phyloP scores from a whole-genome alignment of 345 rosid genomes.

The Microthlaspi erraticum region DNA sequence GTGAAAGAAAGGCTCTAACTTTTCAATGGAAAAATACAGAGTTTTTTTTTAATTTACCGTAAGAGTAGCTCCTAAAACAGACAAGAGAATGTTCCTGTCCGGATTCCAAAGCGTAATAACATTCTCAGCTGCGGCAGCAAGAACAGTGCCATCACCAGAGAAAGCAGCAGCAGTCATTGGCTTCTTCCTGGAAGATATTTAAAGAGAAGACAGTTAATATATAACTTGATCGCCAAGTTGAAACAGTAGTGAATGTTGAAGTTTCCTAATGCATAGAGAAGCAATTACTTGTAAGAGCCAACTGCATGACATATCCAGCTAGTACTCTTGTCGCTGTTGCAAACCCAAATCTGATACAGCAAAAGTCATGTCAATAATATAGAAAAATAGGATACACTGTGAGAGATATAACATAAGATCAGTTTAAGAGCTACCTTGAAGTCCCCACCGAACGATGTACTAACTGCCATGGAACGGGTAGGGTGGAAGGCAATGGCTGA shows the following conservation, averaged over 20 bases:
- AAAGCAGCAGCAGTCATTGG: slow-evolving; percentile 95
- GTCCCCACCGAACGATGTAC: slow-evolving; percentile 86
- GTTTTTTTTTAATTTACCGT: slow-evolving; percentile 46
- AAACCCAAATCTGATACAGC: slow-evolving; percentile 72
- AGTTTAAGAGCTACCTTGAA: slow-evolving; percentile 72
- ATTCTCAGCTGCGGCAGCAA: slow-evolving; percentile 95
- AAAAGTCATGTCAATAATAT: slow-evolving; percentile 7
- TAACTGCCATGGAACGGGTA: slow-evolving; percentile 69
- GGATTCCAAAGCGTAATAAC: slow-evolving; percentile 93
- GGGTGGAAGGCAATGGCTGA: slow-evolving; percentile 87
- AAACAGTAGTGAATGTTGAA: slow-evolving; percentile 10
- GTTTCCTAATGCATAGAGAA: slow-evolving; percentile 14
- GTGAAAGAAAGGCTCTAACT: neutral
- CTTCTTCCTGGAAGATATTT: slow-evolving; percentile 60
- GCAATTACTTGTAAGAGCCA: slow-evolving; percentile 84
- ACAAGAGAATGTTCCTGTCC: slow-evolving; percentile 71
- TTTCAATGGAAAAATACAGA: neutral
- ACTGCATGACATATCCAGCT: slow-evolving; percentile 92
- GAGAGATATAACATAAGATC: neutral
- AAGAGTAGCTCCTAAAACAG: slow-evolving; percentile 74
- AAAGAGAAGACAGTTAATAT: neutral
- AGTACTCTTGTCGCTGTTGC: slow-evolving; percentile 54
- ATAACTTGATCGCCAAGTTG: neutral
- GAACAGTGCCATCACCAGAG: slow-evolving; percentile 94
- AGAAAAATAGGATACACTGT: slow-evolving; percentile 1